phyloP scores from a whole-genome alignment of 2,329 filamentous ascomycete species.

The Didymella pomorum region DNA sequence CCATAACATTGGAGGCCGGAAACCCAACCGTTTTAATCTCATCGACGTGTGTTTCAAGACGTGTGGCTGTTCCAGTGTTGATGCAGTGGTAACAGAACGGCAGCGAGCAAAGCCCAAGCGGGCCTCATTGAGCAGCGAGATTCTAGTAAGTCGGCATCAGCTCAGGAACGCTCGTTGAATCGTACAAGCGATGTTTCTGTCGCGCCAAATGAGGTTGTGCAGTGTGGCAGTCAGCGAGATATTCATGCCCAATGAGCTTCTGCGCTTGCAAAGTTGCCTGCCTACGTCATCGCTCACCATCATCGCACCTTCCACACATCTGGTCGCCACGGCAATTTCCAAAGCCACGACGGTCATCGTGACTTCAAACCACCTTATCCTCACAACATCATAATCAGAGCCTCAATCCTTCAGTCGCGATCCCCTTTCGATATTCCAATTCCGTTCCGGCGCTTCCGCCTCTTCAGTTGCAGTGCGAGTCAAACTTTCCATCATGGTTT shows the following conservation, averaged over 20 bases:
- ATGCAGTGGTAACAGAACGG: not conserved
- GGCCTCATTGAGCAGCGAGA: not conserved
- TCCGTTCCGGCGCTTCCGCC: slow-evolving; percentile 4
- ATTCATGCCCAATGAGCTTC: slow-evolving; percentile 2
- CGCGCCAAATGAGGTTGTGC: not conserved
- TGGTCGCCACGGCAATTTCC: slow-evolving; percentile 8
- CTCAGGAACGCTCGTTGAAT: not conserved
- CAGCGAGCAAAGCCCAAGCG: not conserved
- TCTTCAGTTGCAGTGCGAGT: not conserved
- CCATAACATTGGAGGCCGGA: not conserved
- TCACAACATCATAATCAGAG: not conserved
- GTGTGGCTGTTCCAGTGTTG: not conserved
- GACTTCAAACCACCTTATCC: not conserved
- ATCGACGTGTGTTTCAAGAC: not conserved
- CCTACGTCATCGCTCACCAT: slow-evolving; percentile 29
- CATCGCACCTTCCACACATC: slow-evolving; percentile 2
- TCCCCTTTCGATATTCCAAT: not conserved
- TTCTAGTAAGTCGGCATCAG: not conserved
- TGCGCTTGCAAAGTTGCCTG: slow-evolving; percentile 5
- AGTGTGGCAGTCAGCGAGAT: not conserved
- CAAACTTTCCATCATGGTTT: slow-evolving; percentile 28
- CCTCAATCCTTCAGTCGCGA: not conserved
- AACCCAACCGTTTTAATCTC: not conserved
- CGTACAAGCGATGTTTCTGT: not conserved
- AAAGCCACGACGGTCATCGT: slow-evolving; percentile 23